Conservation (phyloP, 805 yeast genomes). For the Ascoidea asiatica region DNA sequence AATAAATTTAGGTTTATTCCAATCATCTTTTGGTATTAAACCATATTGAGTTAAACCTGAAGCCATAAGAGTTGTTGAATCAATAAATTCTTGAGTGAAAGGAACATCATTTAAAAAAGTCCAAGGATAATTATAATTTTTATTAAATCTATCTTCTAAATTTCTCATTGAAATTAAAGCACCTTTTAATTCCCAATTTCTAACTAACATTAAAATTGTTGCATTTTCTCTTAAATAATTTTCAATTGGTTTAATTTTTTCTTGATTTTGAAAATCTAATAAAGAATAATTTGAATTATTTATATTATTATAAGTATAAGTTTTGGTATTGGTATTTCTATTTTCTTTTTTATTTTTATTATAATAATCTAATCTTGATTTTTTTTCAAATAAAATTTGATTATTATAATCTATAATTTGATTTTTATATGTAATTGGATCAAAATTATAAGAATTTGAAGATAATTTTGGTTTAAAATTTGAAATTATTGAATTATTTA, state of each 20-base stretch:
- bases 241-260: neutral
- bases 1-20: slow-evolving; percentile 69
- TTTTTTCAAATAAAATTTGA: neutral
- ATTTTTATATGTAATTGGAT: neutral
- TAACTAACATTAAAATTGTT: slow-evolving; percentile 72
- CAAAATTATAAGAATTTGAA: neutral
- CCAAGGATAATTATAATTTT: slow-evolving; percentile 59
- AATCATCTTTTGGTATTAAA: slow-evolving; percentile 48
- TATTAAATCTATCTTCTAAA: slow-evolving; percentile 63
- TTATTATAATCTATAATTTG: too few species aligned
- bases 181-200: slow-evolving; percentile 67
- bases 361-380: neutral
- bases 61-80: slow-evolving; percentile 46
- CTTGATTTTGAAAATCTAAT: neutral
- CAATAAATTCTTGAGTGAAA: slow-evolving; percentile 48
- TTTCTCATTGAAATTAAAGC: slow-evolving; percentile 69
- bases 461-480: neutral
- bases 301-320: too few species aligned
- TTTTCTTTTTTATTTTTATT: neutral
- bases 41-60: slow-evolving; percentile 57
- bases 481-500: too few species aligned
- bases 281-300: neutral
- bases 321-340: neutral
- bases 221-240: slow-evolving; percentile 48
- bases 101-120: slow-evolving; percentile 67